Evolutionary conservation across 2,329 filamentous ascomycete genomes (phyloP).

Genomic region (Dryadomyces quercus-mongolicae): DNA sequence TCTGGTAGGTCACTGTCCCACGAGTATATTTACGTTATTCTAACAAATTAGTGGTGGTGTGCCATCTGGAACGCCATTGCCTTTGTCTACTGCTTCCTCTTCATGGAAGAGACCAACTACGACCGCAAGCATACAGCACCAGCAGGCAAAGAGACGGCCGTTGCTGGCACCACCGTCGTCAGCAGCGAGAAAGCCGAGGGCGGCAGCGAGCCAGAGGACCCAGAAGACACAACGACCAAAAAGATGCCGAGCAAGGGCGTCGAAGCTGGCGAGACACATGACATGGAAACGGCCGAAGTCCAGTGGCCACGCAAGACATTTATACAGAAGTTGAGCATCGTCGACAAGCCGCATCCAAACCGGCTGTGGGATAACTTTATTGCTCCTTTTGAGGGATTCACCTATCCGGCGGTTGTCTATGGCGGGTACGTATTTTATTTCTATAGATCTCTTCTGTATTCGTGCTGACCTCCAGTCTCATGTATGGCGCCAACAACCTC

Average conservation of each 20-base stretch:
- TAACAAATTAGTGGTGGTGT: slow-evolving; percentile 9
- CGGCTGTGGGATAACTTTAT: slow-evolving; percentile 19
- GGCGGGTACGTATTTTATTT: slow-evolving; percentile 11
- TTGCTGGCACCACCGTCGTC: not conserved
- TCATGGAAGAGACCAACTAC: slow-evolving; percentile 43
- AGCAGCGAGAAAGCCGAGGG: not conserved
- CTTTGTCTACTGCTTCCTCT: slow-evolving; percentile 29
- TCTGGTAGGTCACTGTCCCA: slow-evolving; percentile 4
- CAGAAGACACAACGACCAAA: not conserved
- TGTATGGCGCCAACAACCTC: slow-evolving; percentile 21
- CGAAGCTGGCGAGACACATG: not conserved
- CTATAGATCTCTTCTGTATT: not conserved
- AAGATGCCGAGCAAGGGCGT: not conserved
- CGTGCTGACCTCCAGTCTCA: slow-evolving; percentile 10
- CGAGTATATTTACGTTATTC: not conserved
- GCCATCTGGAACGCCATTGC: slow-evolving; percentile 18
- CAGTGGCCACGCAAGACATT: slow-evolving; percentile 22
- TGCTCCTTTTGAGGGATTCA: slow-evolving; percentile 16
- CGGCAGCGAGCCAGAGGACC: not conserved
- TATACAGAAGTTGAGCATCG: slow-evolving; percentile 21
- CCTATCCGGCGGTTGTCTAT: slow-evolving; percentile 29
- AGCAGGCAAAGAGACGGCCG: too few species aligned
- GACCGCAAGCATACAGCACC: slow-evolving; percentile 14
- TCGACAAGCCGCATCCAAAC: slow-evolving; percentile 18
- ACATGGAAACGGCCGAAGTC: slow-evolving; percentile 1